Base-by-base conservation (phyloP, 2,329 filamentous ascomycete species). In the Microdochium paspali region DNA sequence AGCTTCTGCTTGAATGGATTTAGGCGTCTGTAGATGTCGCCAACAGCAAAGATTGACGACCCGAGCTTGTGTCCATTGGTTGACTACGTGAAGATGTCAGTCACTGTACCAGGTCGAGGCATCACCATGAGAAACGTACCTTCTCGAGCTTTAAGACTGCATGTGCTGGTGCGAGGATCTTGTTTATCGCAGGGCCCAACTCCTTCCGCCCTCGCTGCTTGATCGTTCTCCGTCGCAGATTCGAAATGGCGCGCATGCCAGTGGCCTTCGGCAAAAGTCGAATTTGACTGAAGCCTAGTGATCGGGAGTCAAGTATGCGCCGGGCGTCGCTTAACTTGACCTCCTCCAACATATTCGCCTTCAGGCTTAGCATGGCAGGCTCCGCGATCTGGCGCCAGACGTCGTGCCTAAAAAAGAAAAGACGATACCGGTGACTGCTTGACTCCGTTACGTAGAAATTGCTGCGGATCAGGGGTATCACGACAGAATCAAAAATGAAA, bases 391-490 rank as follows among this genome's bases (percentile, higher is more conserved):
- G 75, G 45, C 79, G 80, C 93, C 93, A 98, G 10, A 93, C 74
- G 63, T 98, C 93, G 54, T 98, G 93, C 3, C 91, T 85, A 61
- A 96, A 97, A 66, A 89, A 98, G 64, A 95, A 95, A 1, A 97
- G 68, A 24, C 82, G 80, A 56, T 93, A 89, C 15, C 85, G 82
- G 59, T 95, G 81, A 1, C 74, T 72, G 52, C 81, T 90, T 0
- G 90, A 93, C 63, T 98, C 93, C 0, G 93, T 98, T 31, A 96
- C 87, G 60, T 97, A 91, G 58, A 98, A 98, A 58, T 93, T 90
- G 52, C 80, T 82, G 28, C 87, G 81, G 44, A 97, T 77, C 7
- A 98, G 73, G 10, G 93, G 91, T 56, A 97, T 86, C 48, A 98
- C 61, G 21, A 96, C 73, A 0, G 90, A 96, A 64, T 98, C 93